Evolutionary conservation across 352 stramenopile species (phyloP).

Genomic region (Phytopythium boreale): DNA sequence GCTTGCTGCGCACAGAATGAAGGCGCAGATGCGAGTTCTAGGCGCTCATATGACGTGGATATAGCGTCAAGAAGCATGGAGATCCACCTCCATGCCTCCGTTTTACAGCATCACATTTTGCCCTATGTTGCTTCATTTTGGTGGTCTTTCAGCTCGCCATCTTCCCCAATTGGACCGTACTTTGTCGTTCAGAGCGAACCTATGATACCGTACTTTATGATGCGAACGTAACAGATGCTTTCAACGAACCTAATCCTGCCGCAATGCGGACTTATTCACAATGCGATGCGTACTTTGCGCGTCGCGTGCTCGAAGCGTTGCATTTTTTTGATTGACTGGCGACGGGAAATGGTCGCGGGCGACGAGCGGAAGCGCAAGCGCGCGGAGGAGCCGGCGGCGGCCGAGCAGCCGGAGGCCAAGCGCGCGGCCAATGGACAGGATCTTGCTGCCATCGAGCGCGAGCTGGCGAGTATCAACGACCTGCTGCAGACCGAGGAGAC

Average conservation of each 20-base stretch:
- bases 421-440: not conserved
- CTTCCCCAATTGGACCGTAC: no score
- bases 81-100: no score
- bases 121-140: no score
- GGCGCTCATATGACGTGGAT: no score
- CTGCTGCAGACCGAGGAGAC: constrained; percentile 64
- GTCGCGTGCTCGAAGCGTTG: not conserved
- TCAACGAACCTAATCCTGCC: not conserved
- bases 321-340: not conserved
- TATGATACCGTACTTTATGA: not conserved
- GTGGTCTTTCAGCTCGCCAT: no score
- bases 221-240: no score
- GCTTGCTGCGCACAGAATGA: no score
- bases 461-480: constrained; percentile 50
- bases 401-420: constrained; percentile 7
- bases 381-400: not conserved
- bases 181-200: no score
- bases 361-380: constrained; percentile 16
- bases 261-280: not conserved
- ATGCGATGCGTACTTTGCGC: not conserved
- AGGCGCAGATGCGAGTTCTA: no score
- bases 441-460: constrained; percentile 16
- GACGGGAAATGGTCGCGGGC: not conserved
- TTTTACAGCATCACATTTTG: no score
- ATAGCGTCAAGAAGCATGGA: no score